Evolutionary conservation across 257 asterid species (phyloP).

Genomic region (Salvia miltiorrhiza): DNA sequence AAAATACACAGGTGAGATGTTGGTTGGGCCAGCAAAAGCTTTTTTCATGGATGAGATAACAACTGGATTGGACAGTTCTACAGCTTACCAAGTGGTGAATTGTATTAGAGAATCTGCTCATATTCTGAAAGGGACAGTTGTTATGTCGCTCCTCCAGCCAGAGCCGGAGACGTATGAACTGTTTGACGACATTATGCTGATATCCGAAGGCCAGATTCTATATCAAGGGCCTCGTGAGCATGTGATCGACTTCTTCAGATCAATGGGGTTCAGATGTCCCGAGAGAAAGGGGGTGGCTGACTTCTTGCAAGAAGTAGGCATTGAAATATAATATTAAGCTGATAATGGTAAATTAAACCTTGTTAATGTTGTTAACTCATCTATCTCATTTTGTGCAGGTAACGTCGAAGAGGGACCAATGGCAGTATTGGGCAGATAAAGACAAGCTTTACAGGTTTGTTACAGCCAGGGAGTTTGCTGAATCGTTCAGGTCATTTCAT

Average conservation of each 20-base stretch:
- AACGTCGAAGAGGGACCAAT: conserved; percentile 48
- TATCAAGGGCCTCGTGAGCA: conserved; percentile 50
- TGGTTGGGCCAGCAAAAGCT: conserved; percentile 51
- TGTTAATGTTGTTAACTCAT: too few relatives aligned
- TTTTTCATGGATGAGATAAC: conserved; percentile 61
- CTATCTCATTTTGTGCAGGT: conserved; percentile 31
- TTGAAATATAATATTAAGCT: too few relatives aligned
- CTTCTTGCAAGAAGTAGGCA: conserved; percentile 57
- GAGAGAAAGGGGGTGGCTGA: conserved; percentile 55
- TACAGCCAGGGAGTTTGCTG: conserved; percentile 35
- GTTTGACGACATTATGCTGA: conserved; percentile 45
- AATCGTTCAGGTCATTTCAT: conserved; percentile 30
- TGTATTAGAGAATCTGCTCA: conserved; percentile 37
- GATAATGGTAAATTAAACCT: too few relatives aligned
- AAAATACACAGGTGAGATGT: conserved; percentile 43
- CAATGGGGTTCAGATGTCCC: conserved; percentile 48
- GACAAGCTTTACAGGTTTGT: conserved; percentile 35
- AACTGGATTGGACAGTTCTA: conserved; percentile 52
- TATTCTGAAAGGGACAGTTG: conserved; percentile 38
- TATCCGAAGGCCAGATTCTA: conserved; percentile 40
- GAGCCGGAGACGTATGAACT: conserved; percentile 49
- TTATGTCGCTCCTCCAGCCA: conserved; percentile 53
- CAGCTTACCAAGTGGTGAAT: conserved; percentile 42
- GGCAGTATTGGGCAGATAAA: conserved; percentile 36
- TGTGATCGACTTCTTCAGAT: conserved; percentile 40